Evolutionary conservation across 768 basidiomycete genomes (phyloP), one percentile per base, ranked within the genome.

Genomic region (Agaricus blazei): DNA sequence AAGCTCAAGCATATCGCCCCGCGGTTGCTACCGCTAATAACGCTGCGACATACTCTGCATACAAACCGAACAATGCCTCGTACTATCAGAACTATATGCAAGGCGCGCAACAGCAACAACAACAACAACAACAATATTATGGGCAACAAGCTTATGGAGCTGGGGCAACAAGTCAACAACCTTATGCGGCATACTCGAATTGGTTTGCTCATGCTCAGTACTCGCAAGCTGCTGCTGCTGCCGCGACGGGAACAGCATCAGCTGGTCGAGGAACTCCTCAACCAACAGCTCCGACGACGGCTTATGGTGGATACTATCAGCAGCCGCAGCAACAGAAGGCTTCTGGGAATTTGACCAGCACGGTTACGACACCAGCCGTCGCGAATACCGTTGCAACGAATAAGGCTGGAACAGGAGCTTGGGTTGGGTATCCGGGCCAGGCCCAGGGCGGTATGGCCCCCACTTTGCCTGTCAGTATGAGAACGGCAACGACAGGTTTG

Each of bases 331-430:
- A 38, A 51, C 58, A 44, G 55, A 49, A 34, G 48, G 41, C 29
- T 27, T 27, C 27, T 3, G 37, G 26, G 36, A 19, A 9, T 61
- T n/a, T 58, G 28, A 31, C 51, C 27, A 36, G 37, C n/a, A 28
- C 36, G 29, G 27, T 45, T 26, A 46, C 60, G 23, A 68, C 79
- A 52, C 77, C 81, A 4, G 81, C 76, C 3, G 81, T 83, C 5
- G 81, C 80, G 9, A 83, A 82, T 46, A 83, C 82, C 0, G 79
- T 80, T 26, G 60, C 77, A 24, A 60, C 64, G 23, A 64, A 59
- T 46, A 56, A 59, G 1, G 44, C 58, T 36, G 48, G 48, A 40
- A 43, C 53, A 23, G 51, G 54, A 28, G 28, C 57, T 48, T 58
- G 57, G 57, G 47, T 41, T n/a, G 56, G 52, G 15, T 48, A 44